Base-by-base conservation (phyloP, 148 eudicot genomes). In the Chenopodium album region DNA sequence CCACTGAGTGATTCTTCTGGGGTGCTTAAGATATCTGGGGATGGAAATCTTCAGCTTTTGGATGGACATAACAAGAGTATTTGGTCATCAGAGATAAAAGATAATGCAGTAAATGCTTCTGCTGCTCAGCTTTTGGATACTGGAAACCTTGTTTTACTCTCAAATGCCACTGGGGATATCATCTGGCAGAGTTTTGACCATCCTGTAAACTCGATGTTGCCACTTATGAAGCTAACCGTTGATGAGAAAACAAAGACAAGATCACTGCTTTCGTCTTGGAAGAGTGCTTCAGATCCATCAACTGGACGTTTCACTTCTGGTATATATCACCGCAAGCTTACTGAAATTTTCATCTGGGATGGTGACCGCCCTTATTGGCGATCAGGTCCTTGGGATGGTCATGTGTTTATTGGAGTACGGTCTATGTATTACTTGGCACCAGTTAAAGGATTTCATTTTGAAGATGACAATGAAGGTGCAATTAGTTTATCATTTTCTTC, bases 121-220 rank as follows among this genome's bases (percentile, higher is more conserved):
- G 62, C 78, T n/a, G 84, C 87, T 26, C 87, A 82, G 80, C 75
- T 89, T 34, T 23, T 87, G 17, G 87, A 87, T 60, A 52, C 86
- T 2, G 90, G 92, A 4, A 89, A 89, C 82, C 84, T 88, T 22
- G 85, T 89, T 28, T 16, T 89, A n/a, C 48, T 26, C 16, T 41
- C 70, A 1, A 69, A 76, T 2, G 28, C 48, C 28, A 78, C 77
- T 65, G 68, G 68, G 68, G 3, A n/a, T 17, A 16, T 56, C 22
- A 56, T 56, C 19, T 56, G 62, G 62, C 62, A 56, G 62, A 56
- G 62, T 17, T 65, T 65, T 14, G 90, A 87, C 72, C 76, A 82
- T 69, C 87, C 82, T 1, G 80, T 84, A 11, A 82, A 89, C 70
- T 72, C 87, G 10, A 23, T 87, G n/a, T 52, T 89, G 17, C 88